A percentile compares a stretch with the other conserved stretches of the same genome.
phyloP scores from a whole-genome alignment of 1,139 yeast species.

The Hyphopichia buzzinii region DNA sequence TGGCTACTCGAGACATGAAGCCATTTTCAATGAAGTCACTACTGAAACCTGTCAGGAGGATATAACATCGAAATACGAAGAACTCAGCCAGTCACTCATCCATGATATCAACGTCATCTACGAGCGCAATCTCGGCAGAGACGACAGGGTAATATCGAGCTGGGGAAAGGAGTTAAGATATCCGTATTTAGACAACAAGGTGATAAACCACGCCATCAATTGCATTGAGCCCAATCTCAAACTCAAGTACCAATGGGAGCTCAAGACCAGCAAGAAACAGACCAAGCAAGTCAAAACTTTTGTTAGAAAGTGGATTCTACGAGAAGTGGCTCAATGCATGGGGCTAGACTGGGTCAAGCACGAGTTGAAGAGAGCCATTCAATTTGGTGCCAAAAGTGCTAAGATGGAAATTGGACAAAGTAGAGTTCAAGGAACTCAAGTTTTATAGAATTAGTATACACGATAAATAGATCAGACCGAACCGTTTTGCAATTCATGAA shows the following conservation, averaged over 20 bases:
- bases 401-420: constrained; percentile 79
- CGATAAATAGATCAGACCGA: background rate
- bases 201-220: constrained; percentile 52
- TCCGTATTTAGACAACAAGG: constrained; percentile 72
- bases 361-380: constrained; percentile 93
- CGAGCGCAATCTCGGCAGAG: constrained; percentile 81
- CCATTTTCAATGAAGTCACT: constrained; percentile 36
- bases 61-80: constrained; percentile 16
- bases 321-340: constrained; percentile 57
- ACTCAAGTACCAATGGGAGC: constrained; percentile 29
- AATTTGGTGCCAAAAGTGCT: constrained; percentile 94
- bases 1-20: constrained; percentile 81
- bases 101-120: constrained; percentile 73
- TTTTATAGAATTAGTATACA: constrained; percentile 9
- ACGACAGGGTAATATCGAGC: constrained; percentile 78
- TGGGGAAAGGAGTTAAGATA: constrained; percentile 93
- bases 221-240: constrained; percentile 55
- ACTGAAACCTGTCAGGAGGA: constrained; percentile 18
- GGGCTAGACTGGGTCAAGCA: constrained; percentile 57
- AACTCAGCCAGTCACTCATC: constrained; percentile 49
- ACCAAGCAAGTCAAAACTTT: constrained; percentile 16
- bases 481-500: constrained; percentile 27
- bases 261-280: constrained; percentile 26
- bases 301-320: constrained; percentile 59
- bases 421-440: constrained; percentile 62